Conservation (phyloP, 345 rosid species). For the Pugionium cornutum region DNA sequence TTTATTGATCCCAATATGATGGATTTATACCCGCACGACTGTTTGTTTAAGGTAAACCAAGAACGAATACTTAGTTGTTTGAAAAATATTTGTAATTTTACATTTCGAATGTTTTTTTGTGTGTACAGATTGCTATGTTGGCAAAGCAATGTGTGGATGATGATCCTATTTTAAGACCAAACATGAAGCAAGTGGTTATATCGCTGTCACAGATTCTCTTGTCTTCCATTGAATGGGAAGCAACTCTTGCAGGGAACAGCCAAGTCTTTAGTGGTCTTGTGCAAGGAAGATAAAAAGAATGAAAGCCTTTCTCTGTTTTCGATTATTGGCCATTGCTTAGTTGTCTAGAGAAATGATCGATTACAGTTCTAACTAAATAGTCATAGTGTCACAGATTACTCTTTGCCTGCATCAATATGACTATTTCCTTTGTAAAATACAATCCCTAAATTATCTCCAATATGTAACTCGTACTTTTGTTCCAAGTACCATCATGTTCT, state of each 20-base stretch:
- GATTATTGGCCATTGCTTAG: conserved; percentile 14
- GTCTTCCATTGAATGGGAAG: conserved; percentile 97
- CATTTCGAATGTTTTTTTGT: not conserved
- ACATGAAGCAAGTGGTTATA: conserved; percentile 95
- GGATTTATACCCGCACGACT: conserved; percentile 92
- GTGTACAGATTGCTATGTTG: conserved; percentile 70
- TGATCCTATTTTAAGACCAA: conserved; percentile 86
- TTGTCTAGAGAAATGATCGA: conserved; percentile 17
- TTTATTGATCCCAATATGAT: conserved; percentile 73
- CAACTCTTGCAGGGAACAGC: conserved; percentile 95
- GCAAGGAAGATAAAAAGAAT: conserved; percentile 70
- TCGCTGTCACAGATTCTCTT: conserved; percentile 86
- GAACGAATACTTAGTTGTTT: not conserved
- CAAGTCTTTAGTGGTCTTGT: conserved; percentile 97
- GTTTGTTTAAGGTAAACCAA: conserved; percentile 78
- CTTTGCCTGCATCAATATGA: conserved; percentile 10
- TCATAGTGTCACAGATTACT: conserved; percentile 10
- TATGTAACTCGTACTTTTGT: no score
- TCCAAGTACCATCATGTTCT: no score
- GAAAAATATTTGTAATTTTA: not conserved
- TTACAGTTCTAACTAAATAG: conserved; percentile 17
- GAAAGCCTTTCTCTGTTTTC: not conserved
- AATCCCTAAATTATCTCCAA: no score
- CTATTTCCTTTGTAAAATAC: conserved; percentile 27
- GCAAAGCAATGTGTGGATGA: conserved; percentile 95